These are phyloP conservation scores for Pseudevernia furfuracea DNA, from an alignment of 495 filamentous ascomycete species.

Conservation along the genomic window DNA sequence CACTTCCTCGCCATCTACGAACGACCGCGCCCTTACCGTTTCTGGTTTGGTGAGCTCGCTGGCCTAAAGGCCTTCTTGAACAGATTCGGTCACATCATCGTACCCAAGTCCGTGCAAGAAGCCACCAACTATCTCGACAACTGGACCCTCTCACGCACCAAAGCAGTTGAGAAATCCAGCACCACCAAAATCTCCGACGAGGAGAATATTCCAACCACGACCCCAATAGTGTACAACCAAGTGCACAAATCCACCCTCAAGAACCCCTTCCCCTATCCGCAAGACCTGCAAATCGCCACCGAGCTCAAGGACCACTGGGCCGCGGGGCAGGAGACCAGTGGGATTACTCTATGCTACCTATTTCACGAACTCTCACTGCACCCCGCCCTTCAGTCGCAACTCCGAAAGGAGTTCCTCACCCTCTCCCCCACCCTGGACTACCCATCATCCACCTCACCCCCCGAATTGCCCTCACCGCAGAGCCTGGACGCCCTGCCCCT, in stretches of 20 bases:
- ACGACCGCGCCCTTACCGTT: conserved; percentile 39
- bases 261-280: neutral
- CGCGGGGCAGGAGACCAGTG: conserved; percentile 73
- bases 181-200: neutral
- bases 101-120: conserved; percentile 9
- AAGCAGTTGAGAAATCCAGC: conserved; percentile 3
- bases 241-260: neutral
- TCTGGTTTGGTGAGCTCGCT: conserved; percentile 70
- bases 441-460: conserved; percentile 15
- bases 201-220: conserved; percentile 1
- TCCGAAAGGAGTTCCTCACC: conserved; percentile 54
- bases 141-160: conserved; percentile 2
- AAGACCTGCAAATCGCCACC: conserved; percentile 1
- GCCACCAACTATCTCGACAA: conserved; percentile 14
- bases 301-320: conserved; percentile 53
- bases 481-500: conserved; percentile 62
- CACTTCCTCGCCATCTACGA: conserved; percentile 52
- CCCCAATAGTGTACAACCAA: conserved; percentile 11
- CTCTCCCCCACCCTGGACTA: conserved; percentile 36
- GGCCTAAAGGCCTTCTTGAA: conserved; percentile 42
- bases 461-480: conserved; percentile 48
- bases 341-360: conserved; percentile 64
- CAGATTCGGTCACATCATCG: conserved; percentile 28
- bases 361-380: conserved; percentile 58
- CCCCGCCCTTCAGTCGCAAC: conserved; percentile 45